Conservation (phyloP, 2,329 filamentous ascomycete species). For the Hymenoscyphus fraxineus region DNA sequence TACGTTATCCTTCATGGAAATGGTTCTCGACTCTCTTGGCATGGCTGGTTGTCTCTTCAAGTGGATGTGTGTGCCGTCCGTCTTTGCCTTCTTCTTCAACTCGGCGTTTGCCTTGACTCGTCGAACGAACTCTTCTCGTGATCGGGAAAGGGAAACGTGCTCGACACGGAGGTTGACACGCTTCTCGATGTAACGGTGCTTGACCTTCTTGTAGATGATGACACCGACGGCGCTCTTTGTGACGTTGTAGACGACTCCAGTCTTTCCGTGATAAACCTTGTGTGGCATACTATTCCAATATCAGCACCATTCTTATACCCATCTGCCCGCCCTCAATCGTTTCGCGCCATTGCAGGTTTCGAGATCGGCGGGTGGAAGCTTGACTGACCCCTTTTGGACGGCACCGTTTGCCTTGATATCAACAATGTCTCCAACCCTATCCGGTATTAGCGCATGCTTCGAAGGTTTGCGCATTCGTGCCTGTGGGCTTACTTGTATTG, state of each 20-base stretch:
- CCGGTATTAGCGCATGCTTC: slow-evolving; percentile 2
- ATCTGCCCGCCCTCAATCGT: slow-evolving; percentile 4
- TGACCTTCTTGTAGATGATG: slow-evolving; percentile 99
- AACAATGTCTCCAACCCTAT: slow-evolving; percentile 93
- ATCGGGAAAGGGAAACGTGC: slow-evolving; percentile 92
- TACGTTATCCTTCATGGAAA: slow-evolving; percentile 76
- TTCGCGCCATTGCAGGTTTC: neutral
- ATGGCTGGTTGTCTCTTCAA: slow-evolving; percentile 84
- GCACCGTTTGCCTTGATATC: slow-evolving; percentile 99
- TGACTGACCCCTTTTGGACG: slow-evolving; percentile 87
- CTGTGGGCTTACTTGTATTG: slow-evolving; percentile 70
- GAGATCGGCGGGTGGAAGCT: slow-evolving; percentile 19
- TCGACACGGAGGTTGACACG: slow-evolving; percentile 98
- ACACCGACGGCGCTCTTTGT: slow-evolving; percentile 96
- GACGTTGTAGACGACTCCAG: slow-evolving; percentile 97
- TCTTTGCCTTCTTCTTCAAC: slow-evolving; percentile 90
- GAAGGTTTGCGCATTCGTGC: neutral
- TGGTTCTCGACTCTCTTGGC: slow-evolving; percentile 76
- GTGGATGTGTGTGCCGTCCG: slow-evolving; percentile 78
- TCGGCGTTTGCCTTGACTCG: slow-evolving; percentile 95
- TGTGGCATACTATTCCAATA: slow-evolving; percentile 73
- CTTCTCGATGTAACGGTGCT: slow-evolving; percentile 99
- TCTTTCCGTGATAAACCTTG: slow-evolving; percentile 99
- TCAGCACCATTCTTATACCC: slow-evolving; percentile 4
- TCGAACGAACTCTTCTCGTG: slow-evolving; percentile 92